Percentiles rank a stretch among this genome's conserved stretches.
phyloP scores from a whole-genome alignment of 441 rosid species.

The Erodium moschatum region DNA sequence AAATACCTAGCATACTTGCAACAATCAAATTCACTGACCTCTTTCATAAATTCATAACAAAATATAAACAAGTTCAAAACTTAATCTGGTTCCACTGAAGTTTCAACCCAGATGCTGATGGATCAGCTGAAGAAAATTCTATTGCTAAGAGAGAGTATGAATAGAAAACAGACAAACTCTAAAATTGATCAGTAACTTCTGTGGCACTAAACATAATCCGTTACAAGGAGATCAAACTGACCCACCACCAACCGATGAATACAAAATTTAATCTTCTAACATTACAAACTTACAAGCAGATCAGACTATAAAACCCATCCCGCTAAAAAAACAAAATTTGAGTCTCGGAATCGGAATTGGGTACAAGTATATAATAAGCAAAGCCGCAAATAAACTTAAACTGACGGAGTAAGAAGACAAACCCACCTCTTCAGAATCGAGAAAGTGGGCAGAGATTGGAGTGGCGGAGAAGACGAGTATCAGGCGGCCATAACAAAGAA shows the following conservation, averaged over 20 bases:
- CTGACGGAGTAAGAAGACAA: neutral
- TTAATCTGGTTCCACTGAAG: neutral
- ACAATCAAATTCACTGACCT: neutral
- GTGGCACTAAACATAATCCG: neutral
- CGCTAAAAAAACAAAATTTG: neutral
- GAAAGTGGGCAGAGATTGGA: neutral
- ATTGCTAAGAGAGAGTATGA: neutral
- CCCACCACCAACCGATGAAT: neutral
- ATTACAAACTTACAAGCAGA: neutral
- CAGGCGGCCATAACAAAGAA: neutral
- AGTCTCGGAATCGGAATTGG: neutral
- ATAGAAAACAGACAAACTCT: neutral
- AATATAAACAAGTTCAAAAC: neutral
- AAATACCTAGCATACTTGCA: neutral
- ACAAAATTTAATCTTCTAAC: constrained; percentile 2
- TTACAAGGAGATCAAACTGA: neutral
- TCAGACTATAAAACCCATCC: neutral
- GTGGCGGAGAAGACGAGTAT: neutral
- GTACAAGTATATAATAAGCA: neutral
- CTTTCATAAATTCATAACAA: too few relatives aligned
- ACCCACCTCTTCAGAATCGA: neutral
- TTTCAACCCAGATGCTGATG: neutral
- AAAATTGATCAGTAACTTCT: neutral
- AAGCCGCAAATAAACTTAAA: neutral
- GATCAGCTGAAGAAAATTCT: neutral